Evolutionary conservation across 345 rosid species (phyloP).

Genomic region (Murraya paniculata): DNA sequence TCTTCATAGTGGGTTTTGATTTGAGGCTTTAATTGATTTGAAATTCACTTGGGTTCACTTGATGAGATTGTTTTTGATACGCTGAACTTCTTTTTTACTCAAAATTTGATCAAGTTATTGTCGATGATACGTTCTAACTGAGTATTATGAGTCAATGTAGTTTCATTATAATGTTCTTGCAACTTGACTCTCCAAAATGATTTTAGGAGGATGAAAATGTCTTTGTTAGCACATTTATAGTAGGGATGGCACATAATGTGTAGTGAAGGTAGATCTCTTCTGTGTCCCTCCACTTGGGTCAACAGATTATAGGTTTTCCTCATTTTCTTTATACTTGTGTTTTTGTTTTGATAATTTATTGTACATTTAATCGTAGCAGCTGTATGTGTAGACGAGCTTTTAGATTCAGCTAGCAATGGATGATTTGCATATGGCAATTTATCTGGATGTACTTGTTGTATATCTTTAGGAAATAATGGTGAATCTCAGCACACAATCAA

Average conservation of each 20-base stretch:
- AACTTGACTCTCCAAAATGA: too few species aligned
- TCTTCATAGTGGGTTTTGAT: too few species aligned
- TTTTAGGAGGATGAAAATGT: not conserved
- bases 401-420: too few species aligned
- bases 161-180: too few species aligned
- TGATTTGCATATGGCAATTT: too few species aligned
- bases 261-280: slow-evolving; percentile 37
- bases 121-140: not conserved
- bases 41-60: too few species aligned
- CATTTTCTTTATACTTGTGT: not conserved
- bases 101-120: not conserved
- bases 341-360: not conserved
- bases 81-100: not conserved
- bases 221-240: slow-evolving; percentile 34
- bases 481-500: too few species aligned
- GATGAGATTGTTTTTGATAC: slow-evolving; percentile 51
- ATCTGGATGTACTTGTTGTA: too few species aligned
- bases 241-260: slow-evolving; percentile 57
- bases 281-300: slow-evolving; percentile 67
- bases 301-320: slow-evolving; percentile 74
- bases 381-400: too few species aligned
- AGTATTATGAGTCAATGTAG: too few species aligned
- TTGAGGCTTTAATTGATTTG: too few species aligned
- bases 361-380: not conserved
- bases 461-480: too few species aligned